Conservation (phyloP, 2,329 filamentous ascomycete species). For the Dactylellina parvicollis region DNA sequence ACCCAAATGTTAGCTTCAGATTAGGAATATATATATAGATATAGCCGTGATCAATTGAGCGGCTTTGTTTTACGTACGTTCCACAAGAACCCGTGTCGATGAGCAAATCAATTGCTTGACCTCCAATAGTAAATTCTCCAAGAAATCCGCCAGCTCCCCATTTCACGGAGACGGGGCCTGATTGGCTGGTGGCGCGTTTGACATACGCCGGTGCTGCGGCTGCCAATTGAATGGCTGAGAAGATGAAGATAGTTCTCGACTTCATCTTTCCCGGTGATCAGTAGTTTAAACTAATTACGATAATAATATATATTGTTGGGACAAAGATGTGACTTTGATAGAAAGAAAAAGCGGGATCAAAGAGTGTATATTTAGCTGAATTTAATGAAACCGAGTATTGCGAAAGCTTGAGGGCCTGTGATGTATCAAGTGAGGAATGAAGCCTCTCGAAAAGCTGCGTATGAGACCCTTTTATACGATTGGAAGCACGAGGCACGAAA, state of each 20-base stretch:
- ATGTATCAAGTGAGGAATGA: too few relatives aligned
- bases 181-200: slow-evolving; percentile 5
- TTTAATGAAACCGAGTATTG: too few relatives aligned
- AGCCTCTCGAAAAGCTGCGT: too few relatives aligned
- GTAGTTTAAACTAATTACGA: not conserved
- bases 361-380: too few relatives aligned
- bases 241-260: not conserved
- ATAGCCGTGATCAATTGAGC: not conserved
- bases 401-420: too few relatives aligned
- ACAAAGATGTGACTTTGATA: too few relatives aligned
- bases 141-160: slow-evolving; percentile 20
- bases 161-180: slow-evolving; percentile 5
- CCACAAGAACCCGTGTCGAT: slow-evolving; percentile 28
- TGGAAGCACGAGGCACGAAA: too few relatives aligned
- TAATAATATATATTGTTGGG: too few relatives aligned
- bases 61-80: not conserved
- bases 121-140: slow-evolving; percentile 22
- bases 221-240: slow-evolving; percentile 1
- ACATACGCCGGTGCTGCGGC: not conserved
- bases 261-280: slow-evolving; percentile 6
- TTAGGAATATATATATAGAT: not conserved
- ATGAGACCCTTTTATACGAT: too few relatives aligned
- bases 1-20: not conserved
- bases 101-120: slow-evolving; percentile 18
- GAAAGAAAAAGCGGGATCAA: too few relatives aligned